These are phyloP conservation scores for Durotheca rogersii DNA, from an alignment of 495 filamentous ascomycete genomes.

Conservation along the genomic window DNA sequence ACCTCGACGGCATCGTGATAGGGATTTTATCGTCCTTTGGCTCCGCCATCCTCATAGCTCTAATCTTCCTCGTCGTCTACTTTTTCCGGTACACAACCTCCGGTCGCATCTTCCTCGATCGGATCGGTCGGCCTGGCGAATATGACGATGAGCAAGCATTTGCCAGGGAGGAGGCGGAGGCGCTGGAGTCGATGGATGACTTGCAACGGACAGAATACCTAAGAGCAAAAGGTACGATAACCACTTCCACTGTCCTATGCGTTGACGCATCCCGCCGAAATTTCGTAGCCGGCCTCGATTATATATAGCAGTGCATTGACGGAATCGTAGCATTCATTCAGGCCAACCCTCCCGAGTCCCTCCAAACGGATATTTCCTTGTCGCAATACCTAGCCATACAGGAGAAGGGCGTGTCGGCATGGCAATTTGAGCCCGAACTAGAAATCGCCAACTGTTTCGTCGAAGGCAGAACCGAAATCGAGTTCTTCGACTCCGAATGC, in stretches of 20 bases:
- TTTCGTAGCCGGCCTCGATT: no score
- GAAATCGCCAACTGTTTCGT: conserved; percentile 99
- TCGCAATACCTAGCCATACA: conserved; percentile 98
- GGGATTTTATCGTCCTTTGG: conserved; percentile 96
- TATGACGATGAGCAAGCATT: conserved; percentile 97
- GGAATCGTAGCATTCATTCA: conserved; percentile 74
- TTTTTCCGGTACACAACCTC: conserved; percentile 89
- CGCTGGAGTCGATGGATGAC: conserved; percentile 94
- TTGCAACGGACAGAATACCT: conserved; percentile 85
- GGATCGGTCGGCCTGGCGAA: conserved; percentile 90
- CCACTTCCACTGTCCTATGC: conserved; percentile 3
- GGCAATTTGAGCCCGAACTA: conserved; percentile 97
- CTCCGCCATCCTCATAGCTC: conserved; percentile 77
- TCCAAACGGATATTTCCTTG: conserved; percentile 93
- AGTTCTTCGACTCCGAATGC: conserved; percentile 97
- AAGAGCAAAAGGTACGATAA: conserved; percentile 81
- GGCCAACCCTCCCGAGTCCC: conserved; percentile 91
- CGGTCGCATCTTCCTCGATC: conserved; percentile 89
- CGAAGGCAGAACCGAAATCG: conserved; percentile 91
- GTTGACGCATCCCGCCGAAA: no score
- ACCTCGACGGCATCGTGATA: conserved; percentile 79
- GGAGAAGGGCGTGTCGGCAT: conserved; percentile 97
- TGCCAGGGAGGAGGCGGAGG: conserved; percentile 88
- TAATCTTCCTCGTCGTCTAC: conserved; percentile 83
- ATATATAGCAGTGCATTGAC: conserved; percentile 24